Evolutionary conservation across 129 eudicot genomes (phyloP).

Genomic region (Glebionis coronaria): DNA sequence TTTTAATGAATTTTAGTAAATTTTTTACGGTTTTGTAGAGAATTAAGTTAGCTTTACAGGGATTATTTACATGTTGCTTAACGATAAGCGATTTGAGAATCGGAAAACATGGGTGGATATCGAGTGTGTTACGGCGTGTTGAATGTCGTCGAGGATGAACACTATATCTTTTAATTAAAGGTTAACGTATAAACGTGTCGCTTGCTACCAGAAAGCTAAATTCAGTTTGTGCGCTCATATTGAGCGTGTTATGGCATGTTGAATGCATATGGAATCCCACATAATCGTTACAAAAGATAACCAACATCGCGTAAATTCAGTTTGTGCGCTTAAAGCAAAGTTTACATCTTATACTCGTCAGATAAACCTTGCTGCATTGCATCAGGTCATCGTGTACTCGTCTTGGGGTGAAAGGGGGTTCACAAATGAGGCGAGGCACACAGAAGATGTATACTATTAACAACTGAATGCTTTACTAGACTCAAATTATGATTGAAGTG

Average conservation of each 20-base stretch:
- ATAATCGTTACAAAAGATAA: background rate
- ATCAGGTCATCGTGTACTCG: background rate
- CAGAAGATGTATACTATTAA: too few relatives aligned
- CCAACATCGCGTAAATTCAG: background rate
- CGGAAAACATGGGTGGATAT: background rate
- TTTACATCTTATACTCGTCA: background rate
- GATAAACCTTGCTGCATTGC: background rate
- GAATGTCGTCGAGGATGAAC: constrained; percentile 20
- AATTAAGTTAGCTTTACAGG: constrained; percentile 50
- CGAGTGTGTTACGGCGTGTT: background rate
- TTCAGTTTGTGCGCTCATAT: too few relatives aligned
- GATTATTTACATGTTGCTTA: constrained; percentile 25
- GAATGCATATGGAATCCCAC: background rate
- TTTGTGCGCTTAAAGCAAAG: background rate
- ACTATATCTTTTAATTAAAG: background rate
- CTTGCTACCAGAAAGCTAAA: background rate
- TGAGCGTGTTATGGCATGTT: too few relatives aligned
- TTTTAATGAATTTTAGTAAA: constrained; percentile 31
- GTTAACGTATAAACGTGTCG: background rate
- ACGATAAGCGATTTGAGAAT: constrained; percentile 12
- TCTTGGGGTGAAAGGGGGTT: background rate
- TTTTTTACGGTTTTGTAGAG: constrained; percentile 27
- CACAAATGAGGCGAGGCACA: background rate
- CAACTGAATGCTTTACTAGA: background rate
- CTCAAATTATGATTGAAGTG: background rate